Percentiles rank a stretch among this genome's conserved stretches.
Evolutionary conservation across 2,329 filamentous ascomycete genomes (phyloP).

Genomic region (Cladosporium sp.): DNA sequence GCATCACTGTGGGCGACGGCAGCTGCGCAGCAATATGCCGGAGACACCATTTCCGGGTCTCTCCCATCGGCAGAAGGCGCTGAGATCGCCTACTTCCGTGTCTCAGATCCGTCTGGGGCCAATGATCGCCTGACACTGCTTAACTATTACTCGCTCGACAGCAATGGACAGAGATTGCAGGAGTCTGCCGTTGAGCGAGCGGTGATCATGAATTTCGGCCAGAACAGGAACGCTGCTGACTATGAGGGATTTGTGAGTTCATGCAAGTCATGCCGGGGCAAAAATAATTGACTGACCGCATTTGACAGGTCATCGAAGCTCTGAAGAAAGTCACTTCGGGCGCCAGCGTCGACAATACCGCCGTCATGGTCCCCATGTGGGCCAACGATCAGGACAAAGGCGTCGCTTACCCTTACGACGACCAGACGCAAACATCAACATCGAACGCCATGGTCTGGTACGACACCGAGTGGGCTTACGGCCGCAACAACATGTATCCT

Average conservation of each 20-base stretch:
- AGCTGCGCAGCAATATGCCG: slow-evolving; percentile 22
- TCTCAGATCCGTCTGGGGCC: slow-evolving; percentile 20
- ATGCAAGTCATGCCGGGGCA: background rate
- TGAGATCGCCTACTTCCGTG: slow-evolving; percentile 29
- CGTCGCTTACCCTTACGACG: slow-evolving; percentile 27
- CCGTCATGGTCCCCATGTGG: slow-evolving; percentile 30
- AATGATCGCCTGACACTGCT: slow-evolving; percentile 24
- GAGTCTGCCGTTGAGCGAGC: slow-evolving; percentile 22
- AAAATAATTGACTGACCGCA: slow-evolving; percentile 1
- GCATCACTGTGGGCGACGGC: background rate
- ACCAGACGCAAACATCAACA: slow-evolving; percentile 16
- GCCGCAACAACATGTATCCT: slow-evolving; percentile 30
- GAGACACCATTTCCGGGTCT: slow-evolving; percentile 17
- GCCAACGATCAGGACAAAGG: slow-evolving; percentile 30
- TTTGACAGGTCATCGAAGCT: slow-evolving; percentile 10
- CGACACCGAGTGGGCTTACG: slow-evolving; percentile 28
- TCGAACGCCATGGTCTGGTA: slow-evolving; percentile 29
- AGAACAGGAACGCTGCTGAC: slow-evolving; percentile 23
- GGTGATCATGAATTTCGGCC: slow-evolving; percentile 27
- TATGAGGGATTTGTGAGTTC: slow-evolving; percentile 21
- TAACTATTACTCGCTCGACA: slow-evolving; percentile 27
- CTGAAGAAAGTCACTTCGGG: slow-evolving; percentile 3
- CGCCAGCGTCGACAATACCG: slow-evolving; percentile 25
- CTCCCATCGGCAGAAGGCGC: slow-evolving; percentile 17
- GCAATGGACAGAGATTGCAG: slow-evolving; percentile 18